Evolutionary conservation across 352 stramenopile species (phyloP), one percentile per base, ranked within the genome.

Genomic region (Phytophthora vignae): DNA sequence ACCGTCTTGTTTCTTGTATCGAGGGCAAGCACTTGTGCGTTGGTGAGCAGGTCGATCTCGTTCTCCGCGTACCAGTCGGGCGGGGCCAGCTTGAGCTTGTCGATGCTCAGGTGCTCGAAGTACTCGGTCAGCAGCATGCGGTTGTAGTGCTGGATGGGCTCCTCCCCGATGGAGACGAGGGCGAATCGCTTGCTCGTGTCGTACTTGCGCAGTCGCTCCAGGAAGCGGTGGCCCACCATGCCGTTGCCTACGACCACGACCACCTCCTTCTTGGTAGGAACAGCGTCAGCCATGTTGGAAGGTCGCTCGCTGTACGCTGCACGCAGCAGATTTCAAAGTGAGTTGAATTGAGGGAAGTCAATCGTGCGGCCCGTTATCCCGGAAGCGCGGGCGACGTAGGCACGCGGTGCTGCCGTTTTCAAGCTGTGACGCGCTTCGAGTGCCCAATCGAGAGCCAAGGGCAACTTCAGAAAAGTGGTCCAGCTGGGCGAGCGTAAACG

Each of bases 91-190:
- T 83, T 90, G 31, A 98, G 79, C 52, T 85, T 85, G 9, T 94
- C 91, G 31, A 94, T 83, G 79, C 96, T 87, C 27, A 90, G 76
- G 38, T 97, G 97, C 75, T 97, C 92, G 80, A 98, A 98, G 83
- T 97, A 98, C 49, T 92, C 91, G 60, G 90, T 97, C 3, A 98
- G 82, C 63, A 93, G 86, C 78, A 98, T 96, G 48, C 94, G 91
- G 77, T 98, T 98, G 81, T 98, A 98, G 60, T 96, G 93, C 55
- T 92, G 81, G 22, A 90, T 77, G 27, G 84, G 90, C 74, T 98
- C 94, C 68, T 98, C 94, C 60, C 94, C 97, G 76, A 98, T 98
- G 2, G 93, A 96, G 49, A 94, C 81, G 56, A 98, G 85, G 59
- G 86, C 81, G 58, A 83, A 95, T 59, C 84, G 78, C 27, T 85